Percentiles rank a stretch among this genome's conserved stretches.
Evolutionary conservation across 2,329 filamentous ascomycete genomes (phyloP).

Genomic region (Penicillium psychrosexuale): DNA sequence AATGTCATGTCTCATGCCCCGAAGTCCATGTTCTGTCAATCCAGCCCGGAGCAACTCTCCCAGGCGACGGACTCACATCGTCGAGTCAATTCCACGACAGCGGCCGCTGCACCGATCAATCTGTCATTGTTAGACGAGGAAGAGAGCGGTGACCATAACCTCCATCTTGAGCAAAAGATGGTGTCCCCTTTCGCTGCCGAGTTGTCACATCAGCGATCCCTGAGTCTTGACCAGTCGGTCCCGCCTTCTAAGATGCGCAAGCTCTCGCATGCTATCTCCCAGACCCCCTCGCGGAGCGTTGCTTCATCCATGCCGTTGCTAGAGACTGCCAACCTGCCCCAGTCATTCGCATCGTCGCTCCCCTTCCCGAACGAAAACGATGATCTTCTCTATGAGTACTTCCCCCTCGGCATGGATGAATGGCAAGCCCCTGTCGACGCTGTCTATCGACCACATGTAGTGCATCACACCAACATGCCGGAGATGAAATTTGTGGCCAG

Average conservation of each 20-base stretch:
- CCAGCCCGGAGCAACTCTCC: conserved; percentile 51
- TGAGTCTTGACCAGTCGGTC: conserved; percentile 29
- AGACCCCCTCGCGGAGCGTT: conserved; percentile 31
- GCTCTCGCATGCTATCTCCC: conserved; percentile 30
- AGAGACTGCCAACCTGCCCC: conserved; percentile 33
- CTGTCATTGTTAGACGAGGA: conserved; percentile 58
- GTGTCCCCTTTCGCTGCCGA: conserved; percentile 25
- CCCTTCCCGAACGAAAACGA: conserved; percentile 61
- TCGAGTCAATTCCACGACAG: conserved; percentile 23
- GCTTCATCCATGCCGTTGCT: conserved; percentile 34
- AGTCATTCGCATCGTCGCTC: conserved; percentile 56
- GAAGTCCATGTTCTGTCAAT: conserved; percentile 48
- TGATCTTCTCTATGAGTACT: conserved; percentile 90
- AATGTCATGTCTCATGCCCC: conserved; percentile 24
- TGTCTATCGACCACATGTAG: conserved; percentile 86
- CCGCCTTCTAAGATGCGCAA: conserved; percentile 42
- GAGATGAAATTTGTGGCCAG: conserved; percentile 68
- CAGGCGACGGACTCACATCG: conserved; percentile 41
- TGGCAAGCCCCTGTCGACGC: conserved; percentile 89
- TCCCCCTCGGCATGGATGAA: conserved; percentile 84
- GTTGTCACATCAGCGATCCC: conserved; percentile 25
- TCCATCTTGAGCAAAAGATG: conserved; percentile 22
- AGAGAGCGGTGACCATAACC: conserved; percentile 44
- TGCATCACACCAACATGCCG: conserved; percentile 76
- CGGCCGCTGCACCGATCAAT: conserved; percentile 47